A percentile compares a stretch with the other conserved stretches of the same genome.
These are phyloP conservation scores for Gelatoporia subvermispora DNA, from an alignment of 768 basidiomycete species.

Conservation along the genomic window DNA sequence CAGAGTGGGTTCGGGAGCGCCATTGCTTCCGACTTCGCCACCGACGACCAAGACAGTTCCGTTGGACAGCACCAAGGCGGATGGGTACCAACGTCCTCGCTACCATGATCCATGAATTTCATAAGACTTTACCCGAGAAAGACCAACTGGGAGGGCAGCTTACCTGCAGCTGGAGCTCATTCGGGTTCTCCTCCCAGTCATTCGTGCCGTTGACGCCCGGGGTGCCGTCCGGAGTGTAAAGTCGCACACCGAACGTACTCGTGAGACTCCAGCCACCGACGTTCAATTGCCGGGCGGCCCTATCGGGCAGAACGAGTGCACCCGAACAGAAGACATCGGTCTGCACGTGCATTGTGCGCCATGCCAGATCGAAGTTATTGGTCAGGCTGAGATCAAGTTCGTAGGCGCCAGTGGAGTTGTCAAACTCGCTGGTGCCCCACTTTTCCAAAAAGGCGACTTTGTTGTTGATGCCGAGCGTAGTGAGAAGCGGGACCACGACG, in stretches of 20 bases:
- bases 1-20: slow-evolving; percentile 56
- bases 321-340: slow-evolving; percentile 80
- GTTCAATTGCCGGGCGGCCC: slow-evolving; percentile 59
- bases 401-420: slow-evolving; percentile 72
- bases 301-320: slow-evolving; percentile 70
- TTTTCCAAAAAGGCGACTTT: slow-evolving; percentile 82
- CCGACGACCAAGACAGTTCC: slow-evolving; percentile 72
- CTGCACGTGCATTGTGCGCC: slow-evolving; percentile 74
- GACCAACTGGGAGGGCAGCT: slow-evolving; percentile 2
- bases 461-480: slow-evolving; percentile 75
- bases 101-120: slow-evolving; percentile 20
- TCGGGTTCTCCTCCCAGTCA: slow-evolving; percentile 74
- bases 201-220: slow-evolving; percentile 68
- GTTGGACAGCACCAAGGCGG: slow-evolving; percentile 64
- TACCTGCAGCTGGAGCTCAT: slow-evolving; percentile 58
- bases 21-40: slow-evolving; percentile 71
- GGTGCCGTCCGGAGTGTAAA: slow-evolving; percentile 67
- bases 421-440: slow-evolving; percentile 53
- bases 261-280: slow-evolving; percentile 68
- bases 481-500: slow-evolving; percentile 66
- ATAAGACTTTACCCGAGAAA: too few relatives aligned
- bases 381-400: slow-evolving; percentile 65
- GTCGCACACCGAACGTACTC: slow-evolving; percentile 68
- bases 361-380: slow-evolving; percentile 40
- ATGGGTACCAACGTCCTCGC: slow-evolving; percentile 71